A percentile compares a stretch with the other conserved stretches of the same genome.
Evolutionary conservation across 805 yeast species (phyloP).

Genomic region (Kockiozyma suomiensis): DNA sequence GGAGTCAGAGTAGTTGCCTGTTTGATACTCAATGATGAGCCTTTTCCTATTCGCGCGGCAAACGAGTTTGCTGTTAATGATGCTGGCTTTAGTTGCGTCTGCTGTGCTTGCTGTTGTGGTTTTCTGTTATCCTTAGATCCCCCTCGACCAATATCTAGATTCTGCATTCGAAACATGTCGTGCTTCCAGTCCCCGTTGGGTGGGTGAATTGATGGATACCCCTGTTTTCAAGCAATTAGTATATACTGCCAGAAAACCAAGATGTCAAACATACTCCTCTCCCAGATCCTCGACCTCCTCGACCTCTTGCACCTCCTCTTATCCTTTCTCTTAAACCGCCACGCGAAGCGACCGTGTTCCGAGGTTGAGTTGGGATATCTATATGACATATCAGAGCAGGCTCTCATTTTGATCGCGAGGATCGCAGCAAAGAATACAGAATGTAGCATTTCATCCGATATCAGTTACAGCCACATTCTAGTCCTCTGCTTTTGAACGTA

Average conservation of each 20-base stretch:
- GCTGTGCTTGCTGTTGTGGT: neutral
- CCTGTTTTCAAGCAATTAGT: no score
- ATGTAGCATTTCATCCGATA: no score
- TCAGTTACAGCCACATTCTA: no score
- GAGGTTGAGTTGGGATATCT: neutral
- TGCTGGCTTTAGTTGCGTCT: neutral
- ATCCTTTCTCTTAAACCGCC: neutral
- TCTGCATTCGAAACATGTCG: constrained; percentile 15
- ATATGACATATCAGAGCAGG: no score
- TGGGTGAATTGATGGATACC: no score
- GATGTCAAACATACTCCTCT: constrained; percentile 5
- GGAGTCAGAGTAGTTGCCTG: neutral
- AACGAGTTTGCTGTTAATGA: constrained; percentile 25
- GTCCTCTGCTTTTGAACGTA: neutral
- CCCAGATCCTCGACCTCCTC: constrained; percentile 4
- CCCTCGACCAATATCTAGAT: neutral
- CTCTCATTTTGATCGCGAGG: no score
- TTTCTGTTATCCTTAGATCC: neutral
- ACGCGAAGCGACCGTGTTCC: neutral
- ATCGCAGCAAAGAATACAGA: no score
- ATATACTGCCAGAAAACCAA: no score
- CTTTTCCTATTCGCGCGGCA: constrained; percentile 31
- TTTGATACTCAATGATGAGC: neutral
- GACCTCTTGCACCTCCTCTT: neutral
- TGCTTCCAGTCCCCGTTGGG: constrained; percentile 28